Evolutionary conservation across 768 basidiomycete genomes (phyloP).

Genomic region (Tulasnella sp.): DNA sequence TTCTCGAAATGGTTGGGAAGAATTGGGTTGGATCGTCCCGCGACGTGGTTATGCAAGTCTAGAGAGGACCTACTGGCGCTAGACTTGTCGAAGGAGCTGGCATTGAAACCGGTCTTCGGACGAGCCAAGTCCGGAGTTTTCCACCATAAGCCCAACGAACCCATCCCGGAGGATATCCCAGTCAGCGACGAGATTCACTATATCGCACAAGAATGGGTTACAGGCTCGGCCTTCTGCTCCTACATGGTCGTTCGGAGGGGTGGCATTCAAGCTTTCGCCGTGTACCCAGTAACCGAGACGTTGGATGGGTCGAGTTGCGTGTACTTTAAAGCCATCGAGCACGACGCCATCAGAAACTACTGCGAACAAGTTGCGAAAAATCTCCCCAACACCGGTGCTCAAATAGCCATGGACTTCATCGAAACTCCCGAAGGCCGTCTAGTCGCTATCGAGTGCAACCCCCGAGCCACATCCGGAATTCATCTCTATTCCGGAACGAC

Average conservation of each 20-base stretch:
- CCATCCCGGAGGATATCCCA: conserved; percentile 14
- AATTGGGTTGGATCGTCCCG: conserved; percentile 8
- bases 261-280: conserved; percentile 5
- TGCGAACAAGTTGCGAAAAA: not conserved
- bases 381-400: not conserved
- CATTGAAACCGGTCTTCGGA: conserved; percentile 24
- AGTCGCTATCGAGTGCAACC: conserved; percentile 26
- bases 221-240: conserved; percentile 17
- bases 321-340: conserved; percentile 23
- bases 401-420: conserved; percentile 25
- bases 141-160: conserved; percentile 20
- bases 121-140: conserved; percentile 18
- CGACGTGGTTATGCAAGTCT: conserved; percentile 13
- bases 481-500: conserved; percentile 19
- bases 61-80: conserved; percentile 2
- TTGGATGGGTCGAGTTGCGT: conserved; percentile 23
- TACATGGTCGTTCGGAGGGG: conserved; percentile 7
- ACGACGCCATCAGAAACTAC: conserved; percentile 10
- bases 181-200: conserved; percentile 20
- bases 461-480: conserved; percentile 21
- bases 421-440: conserved; percentile 5
- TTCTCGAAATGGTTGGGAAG: not conserved
- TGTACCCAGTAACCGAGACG: conserved; percentile 24
- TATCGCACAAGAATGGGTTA: conserved; percentile 22
- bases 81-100: conserved; percentile 19